A percentile compares a stretch with the other conserved stretches of the same genome.
These are phyloP conservation scores for Globisporangium splendens DNA, from an alignment of 352 stramenopile species.

Conservation along the genomic window DNA sequence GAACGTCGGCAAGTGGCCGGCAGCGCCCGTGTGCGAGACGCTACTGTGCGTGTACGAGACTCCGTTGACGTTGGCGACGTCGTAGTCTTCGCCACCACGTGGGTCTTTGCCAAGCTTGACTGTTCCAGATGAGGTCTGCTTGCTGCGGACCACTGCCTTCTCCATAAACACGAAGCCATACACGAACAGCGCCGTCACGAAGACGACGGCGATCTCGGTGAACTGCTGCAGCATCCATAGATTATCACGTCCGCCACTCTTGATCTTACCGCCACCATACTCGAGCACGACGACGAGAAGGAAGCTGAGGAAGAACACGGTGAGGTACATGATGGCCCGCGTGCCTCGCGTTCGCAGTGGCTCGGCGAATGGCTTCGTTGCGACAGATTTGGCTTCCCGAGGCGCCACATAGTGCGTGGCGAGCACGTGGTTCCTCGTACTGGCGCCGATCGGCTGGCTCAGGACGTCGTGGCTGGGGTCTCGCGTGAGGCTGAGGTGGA, in stretches of 20 bases:
- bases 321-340: slow-evolving; percentile 1
- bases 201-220: slow-evolving; percentile 5
- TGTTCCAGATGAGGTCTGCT: background rate
- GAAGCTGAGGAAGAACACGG: slow-evolving; percentile 6
- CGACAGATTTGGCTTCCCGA: background rate
- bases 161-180: slow-evolving; percentile 7
- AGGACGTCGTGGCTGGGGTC: background rate
- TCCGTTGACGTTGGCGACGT: background rate
- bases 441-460: slow-evolving; percentile 1
- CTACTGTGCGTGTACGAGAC: slow-evolving; percentile 3
- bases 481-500: slow-evolving; percentile 14
- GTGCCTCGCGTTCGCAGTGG: slow-evolving; percentile 3
- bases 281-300: slow-evolving; percentile 4
- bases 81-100: slow-evolving; percentile 5
- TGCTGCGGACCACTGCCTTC: background rate
- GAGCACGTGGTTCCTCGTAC: slow-evolving; percentile 3
- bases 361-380: background rate
- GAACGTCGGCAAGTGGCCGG: slow-evolving; percentile 5
- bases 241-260: slow-evolving; percentile 4
- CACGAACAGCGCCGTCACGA: slow-evolving; percentile 6
- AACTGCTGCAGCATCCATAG: slow-evolving; percentile 14
- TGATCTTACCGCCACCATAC: slow-evolving; percentile 12
- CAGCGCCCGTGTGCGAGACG: background rate
- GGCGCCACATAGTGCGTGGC: background rate
- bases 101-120: background rate